phyloP scores from a whole-genome alignment of 495 filamentous ascomycete species.

The Xylaria telfairii region DNA sequence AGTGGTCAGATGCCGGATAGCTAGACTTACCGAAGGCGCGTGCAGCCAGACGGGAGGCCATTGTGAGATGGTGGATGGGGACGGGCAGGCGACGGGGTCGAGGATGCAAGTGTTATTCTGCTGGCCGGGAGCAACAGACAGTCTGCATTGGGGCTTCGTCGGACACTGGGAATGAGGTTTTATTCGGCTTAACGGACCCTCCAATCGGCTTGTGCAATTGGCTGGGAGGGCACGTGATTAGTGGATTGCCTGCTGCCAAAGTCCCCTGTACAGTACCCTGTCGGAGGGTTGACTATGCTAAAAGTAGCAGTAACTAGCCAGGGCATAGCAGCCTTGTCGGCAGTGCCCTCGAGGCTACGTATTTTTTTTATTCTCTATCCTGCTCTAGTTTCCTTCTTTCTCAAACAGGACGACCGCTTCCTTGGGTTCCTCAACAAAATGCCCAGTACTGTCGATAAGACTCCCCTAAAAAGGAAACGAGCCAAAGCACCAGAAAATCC shows the following conservation, averaged over 20 bases:
- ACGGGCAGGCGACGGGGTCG: constrained; percentile 38
- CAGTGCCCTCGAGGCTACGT: constrained; percentile 16
- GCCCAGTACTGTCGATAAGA: constrained; percentile 20
- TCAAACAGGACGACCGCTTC: neutral
- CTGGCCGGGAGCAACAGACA: constrained; percentile 36
- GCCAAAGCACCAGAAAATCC: constrained; percentile 39
- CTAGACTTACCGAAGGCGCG: constrained; percentile 81
- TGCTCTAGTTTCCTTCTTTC: neutral
- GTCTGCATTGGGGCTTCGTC: constrained; percentile 45
- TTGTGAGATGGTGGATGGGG: constrained; percentile 62
- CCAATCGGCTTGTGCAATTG: constrained; percentile 37
- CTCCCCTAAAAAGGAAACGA: constrained; percentile 52
- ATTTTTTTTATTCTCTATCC: constrained; percentile 1
- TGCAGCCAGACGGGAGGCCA: constrained; percentile 95
- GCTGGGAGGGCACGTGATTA: constrained; percentile 38
- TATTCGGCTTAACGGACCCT: constrained; percentile 45
- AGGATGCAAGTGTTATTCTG: constrained; percentile 45
- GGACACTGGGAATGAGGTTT: constrained; percentile 56
- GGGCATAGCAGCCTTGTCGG: constrained; percentile 11
- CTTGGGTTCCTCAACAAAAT: neutral
- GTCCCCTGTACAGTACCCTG: neutral
- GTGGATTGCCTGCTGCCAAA: neutral
- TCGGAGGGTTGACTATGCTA: neutral
- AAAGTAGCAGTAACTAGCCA: neutral
- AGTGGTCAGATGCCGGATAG: neutral